Evolutionary conservation across 768 basidiomycete species (phyloP), one percentile per base, ranked within the genome.

Genomic region (Rhizopogon salebrosus): DNA sequence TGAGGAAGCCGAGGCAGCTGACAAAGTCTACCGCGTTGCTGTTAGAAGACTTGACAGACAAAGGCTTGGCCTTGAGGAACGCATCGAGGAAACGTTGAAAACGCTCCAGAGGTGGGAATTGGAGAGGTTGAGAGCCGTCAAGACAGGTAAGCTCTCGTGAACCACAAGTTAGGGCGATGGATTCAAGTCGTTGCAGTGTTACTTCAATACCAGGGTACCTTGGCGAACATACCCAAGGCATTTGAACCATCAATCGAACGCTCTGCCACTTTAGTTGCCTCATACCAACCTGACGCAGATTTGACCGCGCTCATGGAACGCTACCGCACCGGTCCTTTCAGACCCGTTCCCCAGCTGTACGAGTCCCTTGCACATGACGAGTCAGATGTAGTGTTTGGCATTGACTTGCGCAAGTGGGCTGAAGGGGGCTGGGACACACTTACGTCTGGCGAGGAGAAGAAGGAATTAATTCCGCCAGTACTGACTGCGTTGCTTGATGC

Each of bases 301-400:
- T 70, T 95, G 49, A 84, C 74, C 11, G 92, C 89, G 9, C 79
- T 95, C 46, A 93, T 97, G 55, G 94, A 97, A 67, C 86, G 90
- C 10, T 92, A 93, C 65, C 83, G 95, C 51, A 95, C 93, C 1
- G 95, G 95, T 1, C 89, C 94, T 0, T 98, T 97, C 84, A 78
- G 88, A 37, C 95, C 95, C 0, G 75, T 74, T 35, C 81, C 95
- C 0, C 91, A 92, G 50, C 74, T 94, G 9, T 98, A 92, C 68
- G 92, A 95, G 64, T 87, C 86, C 4, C 79, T 93, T 29, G 75
- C 87, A 8, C 91, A 91, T 58, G 85, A 89, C 41, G 88, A 89
- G 60, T 80, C 82, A 0, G 93, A 95, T 62, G 88, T 91, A 26
- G 82, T 91, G 9, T 97, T 95, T 65, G 94, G 94, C 10, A 87